These are phyloP conservation scores for Ascochyta rabiei DNA, from an alignment of 2,329 filamentous ascomycete species.

Conservation along the genomic window DNA sequence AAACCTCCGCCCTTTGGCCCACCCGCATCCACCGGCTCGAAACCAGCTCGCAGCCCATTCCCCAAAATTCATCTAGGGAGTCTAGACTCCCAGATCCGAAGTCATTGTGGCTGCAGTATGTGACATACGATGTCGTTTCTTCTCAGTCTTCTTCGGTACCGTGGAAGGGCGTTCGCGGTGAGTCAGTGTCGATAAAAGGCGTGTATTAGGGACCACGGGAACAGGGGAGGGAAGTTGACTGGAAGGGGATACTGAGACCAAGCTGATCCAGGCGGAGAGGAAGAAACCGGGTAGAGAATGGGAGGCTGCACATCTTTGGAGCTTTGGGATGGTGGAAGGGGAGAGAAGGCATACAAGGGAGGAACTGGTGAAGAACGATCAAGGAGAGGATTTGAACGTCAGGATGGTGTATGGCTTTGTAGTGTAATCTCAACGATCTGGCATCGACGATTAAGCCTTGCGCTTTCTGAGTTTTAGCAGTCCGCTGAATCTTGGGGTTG, in stretches of 20 bases:
- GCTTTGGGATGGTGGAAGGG: constrained; percentile 17
- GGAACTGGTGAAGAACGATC: constrained; percentile 12
- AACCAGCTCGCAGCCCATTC: too few relatives aligned
- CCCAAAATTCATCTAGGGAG: too few relatives aligned
- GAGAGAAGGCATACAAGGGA: constrained; percentile 19
- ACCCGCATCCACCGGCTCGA: too few relatives aligned
- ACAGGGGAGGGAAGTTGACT: constrained; percentile 14
- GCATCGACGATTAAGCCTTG: too few relatives aligned
- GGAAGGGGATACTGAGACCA: constrained; percentile 15
- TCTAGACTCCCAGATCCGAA: too few relatives aligned
- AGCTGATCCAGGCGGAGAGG: constrained; percentile 17
- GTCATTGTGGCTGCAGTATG: too few relatives aligned
- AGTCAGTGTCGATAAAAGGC: constrained; percentile 16
- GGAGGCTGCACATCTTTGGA: constrained; percentile 23
- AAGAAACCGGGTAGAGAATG: constrained; percentile 17
- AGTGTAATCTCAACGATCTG: not conserved
- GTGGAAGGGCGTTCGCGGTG: constrained; percentile 20
- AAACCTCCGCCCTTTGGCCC: too few relatives aligned
- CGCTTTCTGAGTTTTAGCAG: too few relatives aligned
- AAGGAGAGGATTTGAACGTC: constrained; percentile 15
- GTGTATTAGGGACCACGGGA: constrained; percentile 3
- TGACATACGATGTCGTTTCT: too few relatives aligned
- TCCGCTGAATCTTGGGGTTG: too few relatives aligned
- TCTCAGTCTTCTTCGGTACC: constrained; percentile 22
- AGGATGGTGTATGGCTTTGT: constrained; percentile 24